Evolutionary conservation across 2,329 filamentous ascomycete genomes (phyloP).

Genomic region (Raffaelea arxii): DNA sequence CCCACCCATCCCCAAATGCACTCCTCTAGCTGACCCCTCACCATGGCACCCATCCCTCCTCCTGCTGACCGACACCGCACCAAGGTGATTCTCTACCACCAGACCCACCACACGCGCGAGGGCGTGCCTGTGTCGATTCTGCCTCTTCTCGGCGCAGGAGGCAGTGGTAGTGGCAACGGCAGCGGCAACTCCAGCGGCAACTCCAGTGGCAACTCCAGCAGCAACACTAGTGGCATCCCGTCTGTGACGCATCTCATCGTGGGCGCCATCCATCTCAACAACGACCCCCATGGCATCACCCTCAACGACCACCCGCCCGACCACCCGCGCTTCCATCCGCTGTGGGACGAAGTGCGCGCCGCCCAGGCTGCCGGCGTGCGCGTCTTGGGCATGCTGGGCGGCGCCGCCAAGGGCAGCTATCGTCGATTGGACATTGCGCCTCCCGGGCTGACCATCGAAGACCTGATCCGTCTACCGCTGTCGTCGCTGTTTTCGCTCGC

Average conservation of each 20-base stretch:
- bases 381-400: conserved; percentile 73
- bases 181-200: neutral
- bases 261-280: conserved; percentile 71
- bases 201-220: neutral
- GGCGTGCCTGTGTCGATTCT: conserved; percentile 29
- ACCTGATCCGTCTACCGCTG: too few species aligned
- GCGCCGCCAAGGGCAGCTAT: conserved; percentile 64
- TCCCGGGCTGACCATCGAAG: too few species aligned
- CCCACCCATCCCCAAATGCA: neutral
- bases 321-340: conserved; percentile 48
- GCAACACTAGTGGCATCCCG: conserved; percentile 1
- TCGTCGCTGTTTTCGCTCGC: neutral
- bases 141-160: conserved; percentile 25
- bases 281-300: conserved; percentile 47
- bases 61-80: conserved; percentile 13
- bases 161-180: neutral
- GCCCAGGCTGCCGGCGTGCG: conserved; percentile 63
- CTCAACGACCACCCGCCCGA: conserved; percentile 66
- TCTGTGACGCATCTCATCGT: conserved; percentile 62
- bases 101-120: conserved; percentile 29
- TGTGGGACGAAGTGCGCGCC: conserved; percentile 62
- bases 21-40: neutral
- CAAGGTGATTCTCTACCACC: conserved; percentile 26
- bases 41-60: conserved; percentile 18
- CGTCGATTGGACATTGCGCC: conserved; percentile 42